Conservation (phyloP, 345 rosid species). For the Camelina laxa region DNA sequence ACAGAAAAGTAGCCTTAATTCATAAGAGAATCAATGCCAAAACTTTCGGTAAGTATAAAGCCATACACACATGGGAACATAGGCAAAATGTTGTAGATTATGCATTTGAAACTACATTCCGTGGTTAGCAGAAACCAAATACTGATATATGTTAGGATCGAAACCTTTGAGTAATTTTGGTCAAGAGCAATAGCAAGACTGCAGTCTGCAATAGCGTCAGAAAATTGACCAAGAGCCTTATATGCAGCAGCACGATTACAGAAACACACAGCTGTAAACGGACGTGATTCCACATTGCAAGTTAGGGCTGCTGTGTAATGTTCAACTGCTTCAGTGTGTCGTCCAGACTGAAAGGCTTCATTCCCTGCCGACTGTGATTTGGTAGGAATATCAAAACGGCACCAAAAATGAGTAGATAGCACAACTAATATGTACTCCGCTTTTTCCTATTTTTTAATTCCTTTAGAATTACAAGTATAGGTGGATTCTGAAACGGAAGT, state of each 20-base stretch:
- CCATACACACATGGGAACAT: not conserved
- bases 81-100: conserved; percentile 18
- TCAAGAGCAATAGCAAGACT: conserved; percentile 94
- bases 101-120: conserved; percentile 12
- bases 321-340: conserved; percentile 86
- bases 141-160: conserved; percentile 22
- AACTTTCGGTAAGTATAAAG: conserved; percentile 7
- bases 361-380: conserved; percentile 79
- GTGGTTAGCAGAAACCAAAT: conserved; percentile 22
- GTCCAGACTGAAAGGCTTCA: conserved; percentile 92
- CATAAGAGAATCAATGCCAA: not conserved
- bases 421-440: not conserved
- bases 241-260: conserved; percentile 98
- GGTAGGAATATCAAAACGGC: conserved; percentile 24
- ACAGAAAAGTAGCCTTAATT: conserved; percentile 8
- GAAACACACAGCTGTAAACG: conserved; percentile 92
- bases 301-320: conserved; percentile 86
- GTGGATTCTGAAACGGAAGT: conserved; percentile 17
- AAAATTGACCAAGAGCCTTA: conserved; percentile 77
- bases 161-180: conserved; percentile 84
- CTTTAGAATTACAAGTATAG: conserved; percentile 6
- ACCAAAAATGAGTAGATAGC: conserved; percentile 6
- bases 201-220: conserved; percentile 97
- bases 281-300: conserved; percentile 78
- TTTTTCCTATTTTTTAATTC: not conserved